Conservation (phyloP, 2,329 filamentous ascomycete genomes). For the Trichoderma citrinoviride region DNA sequence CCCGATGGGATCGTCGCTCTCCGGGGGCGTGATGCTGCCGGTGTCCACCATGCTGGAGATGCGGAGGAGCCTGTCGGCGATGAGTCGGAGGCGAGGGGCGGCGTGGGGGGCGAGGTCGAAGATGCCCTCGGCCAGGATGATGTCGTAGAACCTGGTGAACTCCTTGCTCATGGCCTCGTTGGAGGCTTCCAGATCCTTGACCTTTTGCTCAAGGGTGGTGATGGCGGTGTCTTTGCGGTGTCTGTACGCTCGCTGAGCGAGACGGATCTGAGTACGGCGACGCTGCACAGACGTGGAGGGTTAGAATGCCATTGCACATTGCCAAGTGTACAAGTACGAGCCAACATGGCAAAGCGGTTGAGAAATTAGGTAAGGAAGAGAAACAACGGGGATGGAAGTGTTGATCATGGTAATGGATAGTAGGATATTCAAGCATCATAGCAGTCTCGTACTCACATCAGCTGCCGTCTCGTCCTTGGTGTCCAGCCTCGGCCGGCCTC, state of each 20-base stretch:
- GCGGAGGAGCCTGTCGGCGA: slow-evolving; percentile 57
- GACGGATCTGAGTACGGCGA: slow-evolving; percentile 80
- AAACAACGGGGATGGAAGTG: neutral
- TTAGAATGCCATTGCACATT: slow-evolving; percentile 25
- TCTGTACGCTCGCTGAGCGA: slow-evolving; percentile 82
- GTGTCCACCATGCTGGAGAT: slow-evolving; percentile 49
- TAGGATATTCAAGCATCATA: neutral
- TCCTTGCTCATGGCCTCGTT: slow-evolving; percentile 72
- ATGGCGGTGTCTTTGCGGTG: slow-evolving; percentile 83
- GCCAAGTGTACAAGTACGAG: neutral
- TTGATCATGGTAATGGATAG: neutral
- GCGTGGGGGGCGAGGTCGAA: slow-evolving; percentile 57
- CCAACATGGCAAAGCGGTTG: no score
- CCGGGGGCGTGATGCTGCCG: slow-evolving; percentile 26
- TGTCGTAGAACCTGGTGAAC: slow-evolving; percentile 66
- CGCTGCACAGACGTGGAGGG: slow-evolving; percentile 48
- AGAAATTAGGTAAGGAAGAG: neutral
- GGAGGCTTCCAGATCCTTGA: slow-evolving; percentile 64
- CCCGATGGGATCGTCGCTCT: slow-evolving; percentile 14
- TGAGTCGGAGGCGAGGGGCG: slow-evolving; percentile 53
- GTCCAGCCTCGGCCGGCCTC: slow-evolving; percentile 73
- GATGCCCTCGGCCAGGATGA: slow-evolving; percentile 56
- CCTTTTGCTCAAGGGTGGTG: slow-evolving; percentile 65
- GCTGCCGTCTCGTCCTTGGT: slow-evolving; percentile 74
- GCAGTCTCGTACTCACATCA: slow-evolving; percentile 60